Percentiles rank a stretch among this genome's conserved stretches.
phyloP scores from a whole-genome alignment of 2,329 filamentous ascomycete genomes.

The Ophiobolus disseminans region DNA sequence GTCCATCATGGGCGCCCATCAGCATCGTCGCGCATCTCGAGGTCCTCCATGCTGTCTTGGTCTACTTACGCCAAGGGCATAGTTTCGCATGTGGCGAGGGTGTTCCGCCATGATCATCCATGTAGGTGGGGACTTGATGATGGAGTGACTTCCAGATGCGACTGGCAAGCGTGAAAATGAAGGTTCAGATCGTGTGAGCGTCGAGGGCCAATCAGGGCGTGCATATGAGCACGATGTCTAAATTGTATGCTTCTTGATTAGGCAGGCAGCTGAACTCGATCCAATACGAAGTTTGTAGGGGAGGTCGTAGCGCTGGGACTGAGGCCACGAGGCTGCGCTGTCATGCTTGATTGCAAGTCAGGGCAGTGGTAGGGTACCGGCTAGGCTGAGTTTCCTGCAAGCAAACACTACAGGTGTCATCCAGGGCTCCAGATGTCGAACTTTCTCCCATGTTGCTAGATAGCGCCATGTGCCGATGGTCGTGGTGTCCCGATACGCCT shows the following conservation, averaged over 20 bases:
- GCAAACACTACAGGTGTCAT: too few species aligned
- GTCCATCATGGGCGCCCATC: neutral
- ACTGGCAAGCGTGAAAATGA: conserved; percentile 1
- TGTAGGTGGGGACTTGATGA: neutral
- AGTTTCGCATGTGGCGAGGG: conserved; percentile 1
- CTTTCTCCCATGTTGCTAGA: too few species aligned
- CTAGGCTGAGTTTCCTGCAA: neutral
- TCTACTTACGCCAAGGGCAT: conserved; percentile 1
- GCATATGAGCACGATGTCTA: neutral
- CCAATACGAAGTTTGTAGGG: too few species aligned
- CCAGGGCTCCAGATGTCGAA: too few species aligned
- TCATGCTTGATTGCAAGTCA: neutral
- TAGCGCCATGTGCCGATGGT: too few species aligned
- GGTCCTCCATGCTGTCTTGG: neutral
- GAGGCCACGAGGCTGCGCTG: neutral
- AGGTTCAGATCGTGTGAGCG: neutral
- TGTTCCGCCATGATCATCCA: conserved; percentile 2
- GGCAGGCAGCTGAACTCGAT: neutral
- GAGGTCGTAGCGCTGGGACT: neutral
- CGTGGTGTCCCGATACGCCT: too few species aligned
- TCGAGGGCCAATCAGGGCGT: neutral
- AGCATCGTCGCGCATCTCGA: conserved; percentile 5
- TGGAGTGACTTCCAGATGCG: neutral
- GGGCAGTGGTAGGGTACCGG: neutral
- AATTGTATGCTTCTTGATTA: conserved; percentile 1